Conservation (phyloP, 2,329 filamentous ascomycete species). For the Diplodia intermedia region DNA sequence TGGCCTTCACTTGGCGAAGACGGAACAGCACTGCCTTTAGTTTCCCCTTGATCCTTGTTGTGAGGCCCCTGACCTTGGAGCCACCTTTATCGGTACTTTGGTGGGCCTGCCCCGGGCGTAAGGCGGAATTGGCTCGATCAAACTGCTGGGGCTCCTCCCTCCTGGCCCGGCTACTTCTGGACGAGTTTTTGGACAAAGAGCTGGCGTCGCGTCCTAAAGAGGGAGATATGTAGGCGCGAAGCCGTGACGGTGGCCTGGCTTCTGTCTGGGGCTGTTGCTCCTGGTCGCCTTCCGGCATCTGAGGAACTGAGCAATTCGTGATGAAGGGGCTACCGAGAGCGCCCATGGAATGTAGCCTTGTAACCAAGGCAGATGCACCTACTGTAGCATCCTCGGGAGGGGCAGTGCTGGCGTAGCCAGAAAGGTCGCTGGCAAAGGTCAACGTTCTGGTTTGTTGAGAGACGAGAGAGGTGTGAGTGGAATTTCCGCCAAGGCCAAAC, state of each 20-base stretch:
- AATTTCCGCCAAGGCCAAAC: constrained; percentile 34
- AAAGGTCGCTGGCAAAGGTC: constrained; percentile 10
- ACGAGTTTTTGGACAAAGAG: constrained; percentile 19
- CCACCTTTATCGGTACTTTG: background rate
- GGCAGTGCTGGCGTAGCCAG: constrained; percentile 1
- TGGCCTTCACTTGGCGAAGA: background rate
- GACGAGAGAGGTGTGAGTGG: constrained; percentile 33
- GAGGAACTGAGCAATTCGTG: constrained; percentile 19
- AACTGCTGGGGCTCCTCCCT: background rate
- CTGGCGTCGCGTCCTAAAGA: background rate
- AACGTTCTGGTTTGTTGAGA: constrained; percentile 32
- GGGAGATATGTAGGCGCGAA: constrained; percentile 7
- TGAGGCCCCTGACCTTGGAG: background rate
- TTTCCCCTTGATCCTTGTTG: constrained; percentile 5
- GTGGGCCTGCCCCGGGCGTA: background rate
- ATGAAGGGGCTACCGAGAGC: constrained; percentile 32
- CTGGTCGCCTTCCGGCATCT: constrained; percentile 1
- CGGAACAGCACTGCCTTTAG: constrained; percentile 10
- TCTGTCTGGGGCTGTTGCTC: background rate
- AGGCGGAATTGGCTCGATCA: background rate
- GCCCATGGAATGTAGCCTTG: constrained; percentile 30
- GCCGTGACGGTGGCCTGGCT: background rate
- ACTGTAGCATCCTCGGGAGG: background rate
- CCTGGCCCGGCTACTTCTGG: constrained; percentile 10
- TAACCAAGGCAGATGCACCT: constrained; percentile 7